A percentile compares a stretch with the other conserved stretches of the same genome.
Conservation (phyloP, 495 filamentous ascomycete genomes). For the Xylaria flabelliformis region DNA sequence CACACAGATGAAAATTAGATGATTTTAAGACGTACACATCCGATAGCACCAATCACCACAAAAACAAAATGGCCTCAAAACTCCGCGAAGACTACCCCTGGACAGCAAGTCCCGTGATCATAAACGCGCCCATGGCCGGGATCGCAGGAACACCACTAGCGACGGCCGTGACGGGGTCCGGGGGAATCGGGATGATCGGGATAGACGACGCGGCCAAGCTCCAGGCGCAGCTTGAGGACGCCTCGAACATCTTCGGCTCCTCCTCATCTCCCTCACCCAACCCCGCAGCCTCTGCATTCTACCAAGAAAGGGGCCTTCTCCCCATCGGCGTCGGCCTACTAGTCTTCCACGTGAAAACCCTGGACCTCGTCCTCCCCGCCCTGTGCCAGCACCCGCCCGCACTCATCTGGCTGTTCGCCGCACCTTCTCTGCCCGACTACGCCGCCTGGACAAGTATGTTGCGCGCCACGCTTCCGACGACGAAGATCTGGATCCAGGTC, state of each 20-base stretch:
- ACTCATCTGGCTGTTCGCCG: constrained; percentile 16
- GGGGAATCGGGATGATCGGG: constrained; percentile 8
- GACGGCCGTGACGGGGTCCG: not conserved
- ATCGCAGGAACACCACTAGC: not conserved
- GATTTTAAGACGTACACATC: not conserved
- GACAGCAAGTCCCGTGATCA: not conserved
- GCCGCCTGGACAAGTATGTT: not conserved
- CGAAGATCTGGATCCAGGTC: constrained; percentile 69
- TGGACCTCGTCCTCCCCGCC: not conserved
- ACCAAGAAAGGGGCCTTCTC: not conserved
- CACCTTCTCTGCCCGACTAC: not conserved
- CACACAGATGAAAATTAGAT: not conserved
- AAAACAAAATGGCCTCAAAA: not conserved
- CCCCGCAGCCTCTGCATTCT: not conserved
- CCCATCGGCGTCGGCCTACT: constrained; percentile 7
- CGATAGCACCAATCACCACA: not conserved
- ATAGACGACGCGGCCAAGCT: not conserved
- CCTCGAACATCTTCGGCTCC: not conserved
- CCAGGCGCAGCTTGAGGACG: not conserved
- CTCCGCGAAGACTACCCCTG: constrained; percentile 2
- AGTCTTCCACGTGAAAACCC: not conserved
- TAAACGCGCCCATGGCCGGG: constrained; percentile 12
- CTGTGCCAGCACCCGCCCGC: not conserved
- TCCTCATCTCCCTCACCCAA: not conserved
- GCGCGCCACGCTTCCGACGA: constrained; percentile 31